Evolutionary conservation across 2,329 filamentous ascomycete genomes (phyloP).

Genomic region (Alternaria ethzedia): DNA sequence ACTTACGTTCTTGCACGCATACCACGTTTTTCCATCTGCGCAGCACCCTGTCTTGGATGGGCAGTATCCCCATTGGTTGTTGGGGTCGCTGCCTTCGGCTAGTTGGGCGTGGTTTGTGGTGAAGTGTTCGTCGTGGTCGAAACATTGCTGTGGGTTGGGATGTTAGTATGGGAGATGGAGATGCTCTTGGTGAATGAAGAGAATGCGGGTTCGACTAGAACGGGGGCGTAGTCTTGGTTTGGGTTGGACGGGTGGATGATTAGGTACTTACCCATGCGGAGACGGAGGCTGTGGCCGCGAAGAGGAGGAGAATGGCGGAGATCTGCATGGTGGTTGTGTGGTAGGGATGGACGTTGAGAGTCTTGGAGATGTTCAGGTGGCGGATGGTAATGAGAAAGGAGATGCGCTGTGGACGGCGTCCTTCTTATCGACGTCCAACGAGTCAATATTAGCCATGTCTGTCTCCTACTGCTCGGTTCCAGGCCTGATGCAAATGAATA

Average conservation of each 20-base stretch:
- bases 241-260: no score
- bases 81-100: background rate
- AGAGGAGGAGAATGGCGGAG: background rate
- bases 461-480: background rate
- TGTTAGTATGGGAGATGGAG: background rate
- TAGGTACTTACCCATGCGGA: background rate
- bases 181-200: background rate
- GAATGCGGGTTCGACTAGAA: no score
- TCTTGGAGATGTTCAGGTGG: no score
- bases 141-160: background rate
- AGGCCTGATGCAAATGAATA: background rate
- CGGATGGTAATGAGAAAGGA: no score
- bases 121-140: background rate
- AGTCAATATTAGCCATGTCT: no score
- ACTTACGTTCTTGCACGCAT: background rate
- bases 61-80: background rate
- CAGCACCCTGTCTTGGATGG: background rate
- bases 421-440: no score
- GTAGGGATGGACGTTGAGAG: background rate
- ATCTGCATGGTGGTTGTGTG: background rate
- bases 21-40: background rate
- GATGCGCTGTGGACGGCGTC: no score
- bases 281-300: background rate
- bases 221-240: no score
- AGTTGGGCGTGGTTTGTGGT: background rate